Conservation (phyloP, 345 rosid genomes). For the Brassica carinata region DNA sequence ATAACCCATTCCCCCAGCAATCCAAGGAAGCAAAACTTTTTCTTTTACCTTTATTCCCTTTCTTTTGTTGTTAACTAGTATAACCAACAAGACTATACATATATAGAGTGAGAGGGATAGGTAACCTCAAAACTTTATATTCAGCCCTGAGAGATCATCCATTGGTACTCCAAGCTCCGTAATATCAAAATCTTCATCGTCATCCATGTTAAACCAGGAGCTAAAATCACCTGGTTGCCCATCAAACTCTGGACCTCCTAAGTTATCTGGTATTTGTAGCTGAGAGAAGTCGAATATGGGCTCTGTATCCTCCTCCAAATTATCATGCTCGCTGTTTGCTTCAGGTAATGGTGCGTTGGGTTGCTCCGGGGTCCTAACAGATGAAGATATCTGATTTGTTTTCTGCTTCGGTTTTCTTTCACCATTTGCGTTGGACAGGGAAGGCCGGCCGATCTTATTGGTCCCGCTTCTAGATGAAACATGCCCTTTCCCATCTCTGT, state of each 20-base stretch:
- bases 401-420: slow-evolving; percentile 94
- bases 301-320: slow-evolving; percentile 46
- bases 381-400: slow-evolving; percentile 70
- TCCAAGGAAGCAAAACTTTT: slow-evolving; percentile 31
- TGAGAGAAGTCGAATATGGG: slow-evolving; percentile 37
- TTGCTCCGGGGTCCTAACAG: slow-evolving; percentile 64
- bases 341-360: slow-evolving; percentile 55
- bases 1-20: slow-evolving; percentile 19
- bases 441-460: slow-evolving; percentile 72
- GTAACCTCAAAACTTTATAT: slow-evolving; percentile 83
- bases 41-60: slow-evolving; percentile 38
- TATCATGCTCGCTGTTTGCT: slow-evolving; percentile 58
- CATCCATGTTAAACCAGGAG: slow-evolving; percentile 94
- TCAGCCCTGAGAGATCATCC: slow-evolving; percentile 95
- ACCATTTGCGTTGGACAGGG: slow-evolving; percentile 67
- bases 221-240: slow-evolving; percentile 76
- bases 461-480: slow-evolving; percentile 71
- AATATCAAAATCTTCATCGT: slow-evolving; percentile 81
- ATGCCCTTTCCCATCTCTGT: slow-evolving; percentile 88
- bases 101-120: slow-evolving; percentile 28
- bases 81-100: slow-evolving; percentile 83
- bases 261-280: slow-evolving; percentile 65
- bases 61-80: slow-evolving; percentile 61
- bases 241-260: slow-evolving; percentile 49
- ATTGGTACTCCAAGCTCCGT: slow-evolving; percentile 93